Evolutionary conservation across 495 filamentous ascomycete genomes (phyloP).

Genomic region (Geoglossum glabrum): DNA sequence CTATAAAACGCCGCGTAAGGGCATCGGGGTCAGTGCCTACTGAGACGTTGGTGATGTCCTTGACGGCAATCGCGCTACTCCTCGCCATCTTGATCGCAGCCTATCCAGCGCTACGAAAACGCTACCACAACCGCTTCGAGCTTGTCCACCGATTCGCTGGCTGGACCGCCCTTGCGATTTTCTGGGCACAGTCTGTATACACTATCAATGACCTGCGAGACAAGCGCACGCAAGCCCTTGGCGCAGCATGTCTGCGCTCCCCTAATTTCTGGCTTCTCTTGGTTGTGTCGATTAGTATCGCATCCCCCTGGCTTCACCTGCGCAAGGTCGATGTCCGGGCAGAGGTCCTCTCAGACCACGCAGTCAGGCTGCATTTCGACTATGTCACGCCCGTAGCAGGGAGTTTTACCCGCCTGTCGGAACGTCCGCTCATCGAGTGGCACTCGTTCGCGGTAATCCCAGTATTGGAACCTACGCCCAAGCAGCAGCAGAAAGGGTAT

Average conservation of each 20-base stretch:
- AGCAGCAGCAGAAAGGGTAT: conserved; percentile 33
- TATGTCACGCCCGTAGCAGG: conserved; percentile 25
- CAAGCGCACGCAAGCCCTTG: conserved; percentile 10
- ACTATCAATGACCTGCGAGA: conserved; percentile 11
- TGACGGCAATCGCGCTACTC: conserved; percentile 12
- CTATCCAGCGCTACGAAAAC: conserved; percentile 24
- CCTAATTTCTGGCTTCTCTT: conserved; percentile 53
- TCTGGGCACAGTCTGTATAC: conserved; percentile 30
- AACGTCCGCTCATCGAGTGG: conserved; percentile 49
- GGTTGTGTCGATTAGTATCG: conserved; percentile 33
- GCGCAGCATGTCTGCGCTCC: conserved; percentile 25
- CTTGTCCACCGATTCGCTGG: conserved; percentile 44
- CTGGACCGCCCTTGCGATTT: conserved; percentile 39
- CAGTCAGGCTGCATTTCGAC: conserved; percentile 49
- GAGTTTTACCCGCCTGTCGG: conserved; percentile 30
- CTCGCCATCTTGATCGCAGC: conserved; percentile 25
- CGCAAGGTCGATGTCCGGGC: conserved; percentile 36
- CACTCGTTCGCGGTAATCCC: conserved; percentile 62
- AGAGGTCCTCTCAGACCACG: conserved; percentile 48
- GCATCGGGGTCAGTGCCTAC: background rate
- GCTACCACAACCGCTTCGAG: conserved; percentile 41
- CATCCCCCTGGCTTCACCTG: conserved; percentile 49
- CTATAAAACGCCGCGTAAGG: background rate
- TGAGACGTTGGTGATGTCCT: background rate
- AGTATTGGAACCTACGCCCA: conserved; percentile 28